Base-by-base conservation (phyloP, 306 rosid species). In the Datisca glomerata region DNA sequence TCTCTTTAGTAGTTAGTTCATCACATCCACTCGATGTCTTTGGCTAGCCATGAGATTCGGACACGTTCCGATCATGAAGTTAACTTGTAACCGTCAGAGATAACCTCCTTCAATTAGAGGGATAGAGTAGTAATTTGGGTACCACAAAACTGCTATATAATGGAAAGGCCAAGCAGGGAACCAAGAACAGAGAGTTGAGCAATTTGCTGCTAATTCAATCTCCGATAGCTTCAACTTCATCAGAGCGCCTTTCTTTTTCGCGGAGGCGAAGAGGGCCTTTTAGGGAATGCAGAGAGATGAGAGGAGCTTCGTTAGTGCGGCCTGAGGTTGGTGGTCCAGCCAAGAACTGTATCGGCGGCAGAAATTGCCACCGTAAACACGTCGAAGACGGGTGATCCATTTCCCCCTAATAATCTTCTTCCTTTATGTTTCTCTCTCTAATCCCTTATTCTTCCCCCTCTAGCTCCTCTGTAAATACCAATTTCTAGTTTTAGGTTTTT, bases 281-380 rank as follows among this genome's bases (percentile, higher is more conserved):
- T 46, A 20, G 93, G 81, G 83, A 84, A 84, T 91, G 98, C 94
- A 64, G 78, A 85, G 91, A 70, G 57, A 51, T 51, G 96, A 65
- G 60, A 62, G 64, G 47, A 12, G 66, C 57, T 21, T 57, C 45
- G 69, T 17, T 60, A 39, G 34, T 56, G 19, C 71, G 39, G 24
- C 37, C 69, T 79, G 79, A 78, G 27, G 16, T 50, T 1, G 47
- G 29, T 12, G 33, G 35, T 15, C 52, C 66, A 27, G 53, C 72
- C 36, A 67, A 66, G 24, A 50, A 75, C 34, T 18, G 63, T 34
- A 32, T 62, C 60, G 73, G 64, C 72, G 94, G 94, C 62, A 44
- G 98, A 20, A 81, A 73, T 18, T 80, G 92, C 63, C 98, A 91
- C 70, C 87, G 98, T 39, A 91, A 91, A 51, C 94, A 91, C 92